phyloP scores from a whole-genome alignment of 805 yeast genomes.

The Lipomyces kockii region DNA sequence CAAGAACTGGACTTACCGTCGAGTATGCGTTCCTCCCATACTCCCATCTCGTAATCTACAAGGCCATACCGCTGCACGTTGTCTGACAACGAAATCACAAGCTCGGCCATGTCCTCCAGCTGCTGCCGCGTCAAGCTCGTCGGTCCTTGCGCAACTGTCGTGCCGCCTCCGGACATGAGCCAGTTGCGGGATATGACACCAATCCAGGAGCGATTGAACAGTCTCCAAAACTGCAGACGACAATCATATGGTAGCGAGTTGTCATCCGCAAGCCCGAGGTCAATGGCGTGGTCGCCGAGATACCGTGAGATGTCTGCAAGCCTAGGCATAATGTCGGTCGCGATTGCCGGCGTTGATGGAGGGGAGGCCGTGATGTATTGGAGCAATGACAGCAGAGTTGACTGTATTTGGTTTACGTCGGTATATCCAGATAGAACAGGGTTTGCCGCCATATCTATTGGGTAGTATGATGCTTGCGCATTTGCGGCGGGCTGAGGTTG shows the following conservation, averaged over 20 bases:
- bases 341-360: not conserved
- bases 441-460: not conserved
- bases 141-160: not conserved
- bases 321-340: not conserved
- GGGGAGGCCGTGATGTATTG: conserved; percentile 2
- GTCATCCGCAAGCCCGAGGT: conserved; percentile 26
- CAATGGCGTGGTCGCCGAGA: conserved; percentile 16
- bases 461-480: not conserved
- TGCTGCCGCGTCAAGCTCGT: conserved; percentile 10
- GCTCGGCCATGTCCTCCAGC: conserved; percentile 18
- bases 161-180: not conserved
- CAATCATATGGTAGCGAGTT: not conserved
- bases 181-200: conserved; percentile 10
- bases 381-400: conserved; percentile 7
- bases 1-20: conserved; percentile 11
- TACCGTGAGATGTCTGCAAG: conserved; percentile 11
- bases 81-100: conserved; percentile 20
- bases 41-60: conserved; percentile 34
- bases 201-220: conserved; percentile 28
- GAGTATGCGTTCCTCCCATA: conserved; percentile 31
- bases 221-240: conserved; percentile 25
- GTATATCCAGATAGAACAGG: not conserved
- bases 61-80: conserved; percentile 27
- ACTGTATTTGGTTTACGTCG: conserved; percentile 9
- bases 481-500: not conserved